Percentiles rank a stretch among this genome's conserved stretches.
These are phyloP conservation scores for Plantago ovata DNA, from an alignment of 257 asterid genomes.

Conservation along the genomic window DNA sequence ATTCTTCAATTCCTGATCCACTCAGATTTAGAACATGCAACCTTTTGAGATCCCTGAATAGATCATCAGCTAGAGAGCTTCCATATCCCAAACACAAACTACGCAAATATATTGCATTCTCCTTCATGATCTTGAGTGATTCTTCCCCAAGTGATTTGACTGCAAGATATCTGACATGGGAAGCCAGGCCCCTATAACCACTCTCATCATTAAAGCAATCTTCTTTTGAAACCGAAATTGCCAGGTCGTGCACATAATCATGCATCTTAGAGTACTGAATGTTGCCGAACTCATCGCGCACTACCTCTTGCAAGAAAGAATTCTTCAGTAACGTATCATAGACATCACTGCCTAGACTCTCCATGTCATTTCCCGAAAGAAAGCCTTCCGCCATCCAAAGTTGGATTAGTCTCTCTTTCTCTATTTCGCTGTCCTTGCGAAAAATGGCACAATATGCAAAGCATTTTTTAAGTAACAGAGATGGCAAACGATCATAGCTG, in stretches of 20 bases:
- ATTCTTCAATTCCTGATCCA: not conserved
- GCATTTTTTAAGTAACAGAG: not conserved
- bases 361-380: conserved; percentile 1
- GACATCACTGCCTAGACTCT: not conserved
- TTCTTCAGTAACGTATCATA: not conserved
- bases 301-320: conserved; percentile 9
- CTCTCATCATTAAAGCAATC: not conserved
- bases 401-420: conserved; percentile 11
- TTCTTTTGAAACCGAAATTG: not conserved
- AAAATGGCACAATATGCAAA: conserved; percentile 2
- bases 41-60: conserved; percentile 12
- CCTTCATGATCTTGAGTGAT: not conserved
- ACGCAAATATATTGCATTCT: conserved; percentile 8
- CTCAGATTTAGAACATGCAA: conserved; percentile 13
- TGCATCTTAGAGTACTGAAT: conserved; percentile 1
- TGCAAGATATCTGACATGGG: not conserved
- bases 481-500: conserved; percentile 1
- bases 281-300: not conserved
- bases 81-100: conserved; percentile 18
- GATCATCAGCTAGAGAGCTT: not conserved
- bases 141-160: not conserved
- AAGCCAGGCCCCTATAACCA: not conserved
- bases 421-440: not conserved
- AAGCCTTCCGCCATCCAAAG: conserved; percentile 22
- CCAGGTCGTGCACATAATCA: conserved; percentile 12